phyloP scores from a whole-genome alignment of 345 rosid genomes.

The Raphanus raphanistrum region DNA sequence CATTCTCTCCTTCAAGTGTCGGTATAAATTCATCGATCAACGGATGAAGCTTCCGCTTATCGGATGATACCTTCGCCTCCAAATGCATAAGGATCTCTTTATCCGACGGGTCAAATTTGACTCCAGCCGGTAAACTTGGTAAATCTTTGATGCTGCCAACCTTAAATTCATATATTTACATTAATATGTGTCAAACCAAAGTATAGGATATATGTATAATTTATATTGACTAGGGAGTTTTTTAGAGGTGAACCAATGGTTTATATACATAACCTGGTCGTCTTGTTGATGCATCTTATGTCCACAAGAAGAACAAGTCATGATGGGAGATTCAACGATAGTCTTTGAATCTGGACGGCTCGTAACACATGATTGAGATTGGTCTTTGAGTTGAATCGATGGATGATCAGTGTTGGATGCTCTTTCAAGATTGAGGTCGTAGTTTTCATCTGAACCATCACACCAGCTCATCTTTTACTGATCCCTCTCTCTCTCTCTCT shows the following conservation, averaged over 20 bases:
- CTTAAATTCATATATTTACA: conserved; percentile 35
- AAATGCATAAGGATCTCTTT: conserved; percentile 87
- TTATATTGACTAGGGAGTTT: not conserved
- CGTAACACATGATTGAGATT: conserved; percentile 34
- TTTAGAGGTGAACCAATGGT: not conserved
- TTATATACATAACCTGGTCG: conserved; percentile 56
- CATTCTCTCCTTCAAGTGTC: conserved; percentile 80
- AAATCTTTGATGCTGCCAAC: conserved; percentile 61
- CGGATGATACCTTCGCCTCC: conserved; percentile 69
- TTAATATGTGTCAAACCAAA: not conserved
- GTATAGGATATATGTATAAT: not conserved
- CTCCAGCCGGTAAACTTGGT: conserved; percentile 92
- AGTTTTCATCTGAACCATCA: conserved; percentile 48
- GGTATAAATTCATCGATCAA: conserved; percentile 85
- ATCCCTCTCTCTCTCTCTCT: conserved; percentile 9
- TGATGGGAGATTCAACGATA: conserved; percentile 20
- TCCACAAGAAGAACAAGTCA: conserved; percentile 81
- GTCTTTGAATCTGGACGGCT: conserved; percentile 35
- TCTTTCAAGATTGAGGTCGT: conserved; percentile 39
- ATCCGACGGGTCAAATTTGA: conserved; percentile 90
- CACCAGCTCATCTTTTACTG: conserved; percentile 65
- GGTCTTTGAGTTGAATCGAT: conserved; percentile 35
- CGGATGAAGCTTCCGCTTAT: conserved; percentile 66
- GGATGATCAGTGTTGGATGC: conserved; percentile 32
- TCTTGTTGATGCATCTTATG: conserved; percentile 48